Evolutionary conservation across 441 rosid species (phyloP), one percentile per base, ranked within the genome.

Genomic region (Adansonia rubrostipa): DNA sequence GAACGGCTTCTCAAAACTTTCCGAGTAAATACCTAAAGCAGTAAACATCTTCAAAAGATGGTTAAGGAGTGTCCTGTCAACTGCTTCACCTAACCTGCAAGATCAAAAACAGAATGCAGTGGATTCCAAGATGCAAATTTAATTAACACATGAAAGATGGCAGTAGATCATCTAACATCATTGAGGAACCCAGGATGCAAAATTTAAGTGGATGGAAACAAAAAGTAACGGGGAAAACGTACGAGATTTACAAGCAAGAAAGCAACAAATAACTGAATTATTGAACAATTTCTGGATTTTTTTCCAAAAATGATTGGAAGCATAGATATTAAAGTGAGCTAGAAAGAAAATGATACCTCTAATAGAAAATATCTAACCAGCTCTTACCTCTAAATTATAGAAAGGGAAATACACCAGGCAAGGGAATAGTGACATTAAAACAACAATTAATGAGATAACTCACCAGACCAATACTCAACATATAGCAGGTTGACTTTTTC

Each of bases 21-120:
- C 98, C 50, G 90, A 76, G 90, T 96, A 96, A 82, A 94, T 96
- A 78, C 98, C 99, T 78, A 96, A 87, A 79, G 98, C 91, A n/a
- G 95, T 93, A 82, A 96, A 93, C 98, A 96, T 96, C 97, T 96
- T 96, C 84, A 96, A 84, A 74, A 96, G 96, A 89, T 93, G 99
- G 83, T 88, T 92, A 73, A 96, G 90, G 36, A 93, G 91, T 28
- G 97, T 88, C 86, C 98, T 85, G 89, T 93, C 94, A 83, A 91
- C 95, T 72, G 98, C 90, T 89, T 96, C 98, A 56, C 98, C 97
- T 81, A 92, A 87, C 68, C 99, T 96, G 87, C 76, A 82, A 73
- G 67, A 73, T 64, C 78, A 81, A 83, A 78, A 54, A 60, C 44
- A 50, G 42, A 67, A 70, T 0, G 61, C 13, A 14, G 24, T 65